These are phyloP conservation scores for Dryas drummondii DNA, from an alignment of 306 rosid genomes.

Conservation along the genomic window DNA sequence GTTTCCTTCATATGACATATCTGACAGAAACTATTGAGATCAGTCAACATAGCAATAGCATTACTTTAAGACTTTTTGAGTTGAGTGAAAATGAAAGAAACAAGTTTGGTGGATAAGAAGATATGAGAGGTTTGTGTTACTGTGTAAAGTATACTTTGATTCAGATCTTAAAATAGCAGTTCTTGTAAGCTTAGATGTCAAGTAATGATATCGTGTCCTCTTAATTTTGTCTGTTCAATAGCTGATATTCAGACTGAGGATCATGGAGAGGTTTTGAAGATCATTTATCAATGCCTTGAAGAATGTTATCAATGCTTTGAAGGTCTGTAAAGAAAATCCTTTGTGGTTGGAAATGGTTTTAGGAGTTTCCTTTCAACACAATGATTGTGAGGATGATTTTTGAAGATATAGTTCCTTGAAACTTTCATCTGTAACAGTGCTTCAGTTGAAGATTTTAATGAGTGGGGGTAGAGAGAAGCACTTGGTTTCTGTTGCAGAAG, in stretches of 20 bases:
- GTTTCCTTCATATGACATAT: neutral
- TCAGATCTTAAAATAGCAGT: neutral
- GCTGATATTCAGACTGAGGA: neutral
- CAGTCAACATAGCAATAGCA: neutral
- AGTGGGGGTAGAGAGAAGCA: no score
- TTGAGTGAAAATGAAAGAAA: neutral
- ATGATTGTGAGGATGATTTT: constrained; percentile 44
- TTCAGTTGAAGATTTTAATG: no score
- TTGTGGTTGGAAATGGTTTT: neutral
- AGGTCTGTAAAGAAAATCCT: neutral
- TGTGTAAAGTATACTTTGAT: neutral
- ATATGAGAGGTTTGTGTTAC: neutral
- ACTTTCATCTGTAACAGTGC: no score
- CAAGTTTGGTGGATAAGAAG: neutral
- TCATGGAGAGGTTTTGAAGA: neutral
- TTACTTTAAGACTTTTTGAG: neutral
- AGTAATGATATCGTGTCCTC: neutral
- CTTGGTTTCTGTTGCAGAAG: no score
- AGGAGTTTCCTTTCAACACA: neutral
- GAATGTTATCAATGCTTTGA: neutral
- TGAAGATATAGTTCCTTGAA: neutral
- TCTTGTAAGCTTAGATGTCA: neutral
- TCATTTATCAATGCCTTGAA: neutral
- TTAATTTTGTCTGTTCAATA: neutral
- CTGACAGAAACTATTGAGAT: neutral